Base-by-base conservation (phyloP, 1,139 yeast genomes). In the Taiozyma sp. region DNA sequence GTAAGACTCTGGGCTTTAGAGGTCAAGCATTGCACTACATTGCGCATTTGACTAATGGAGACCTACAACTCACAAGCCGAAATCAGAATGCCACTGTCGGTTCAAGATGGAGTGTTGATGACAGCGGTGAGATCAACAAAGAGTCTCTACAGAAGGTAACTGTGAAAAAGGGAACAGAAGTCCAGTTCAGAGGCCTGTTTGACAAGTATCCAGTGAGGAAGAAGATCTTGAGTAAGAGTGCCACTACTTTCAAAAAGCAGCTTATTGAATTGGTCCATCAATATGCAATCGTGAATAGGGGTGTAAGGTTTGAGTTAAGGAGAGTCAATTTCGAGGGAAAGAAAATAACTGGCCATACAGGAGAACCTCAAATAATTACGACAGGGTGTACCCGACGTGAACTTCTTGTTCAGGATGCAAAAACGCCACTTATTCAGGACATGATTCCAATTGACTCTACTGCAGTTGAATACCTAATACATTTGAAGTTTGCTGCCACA, bases 1-100 rank as follows among this genome's bases (percentile, higher is more conserved):
- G 78, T 3, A 50, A 62, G 1, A 77, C 87, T 0, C 74, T 80
- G 58, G 93, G 95, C 1, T 85, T 81, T 58, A 70, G 88, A 53
- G 95, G 96, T 9, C 87, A 84, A 62, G 88, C 93, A 0, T 66
- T 88, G 39, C 77, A 79, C 52, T 73, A 80, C 26, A 71, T 87
- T 30, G 73, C 82, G 19, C 77, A 74, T 51, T 62, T 81, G 24
- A 72, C 71, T 47, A 54, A 58, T 26, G 67, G 68, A 5, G 55
- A 62, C 0, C 50, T 76, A 58, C 63, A 62, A 39, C 57, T 76
- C 2, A 65, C 71, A 2, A 35, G 45, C 4, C 54, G 53, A 0
- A 74, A 73, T 28, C 42, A 43, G 1, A 41, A 29, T 4, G 19
- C 13, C 8, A 4, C 7, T 5, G 52, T 65, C 24, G 77, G 70